phyloP scores from a whole-genome alignment of 768 basidiomycete genomes.

The Psilocybe cyanescens region DNA sequence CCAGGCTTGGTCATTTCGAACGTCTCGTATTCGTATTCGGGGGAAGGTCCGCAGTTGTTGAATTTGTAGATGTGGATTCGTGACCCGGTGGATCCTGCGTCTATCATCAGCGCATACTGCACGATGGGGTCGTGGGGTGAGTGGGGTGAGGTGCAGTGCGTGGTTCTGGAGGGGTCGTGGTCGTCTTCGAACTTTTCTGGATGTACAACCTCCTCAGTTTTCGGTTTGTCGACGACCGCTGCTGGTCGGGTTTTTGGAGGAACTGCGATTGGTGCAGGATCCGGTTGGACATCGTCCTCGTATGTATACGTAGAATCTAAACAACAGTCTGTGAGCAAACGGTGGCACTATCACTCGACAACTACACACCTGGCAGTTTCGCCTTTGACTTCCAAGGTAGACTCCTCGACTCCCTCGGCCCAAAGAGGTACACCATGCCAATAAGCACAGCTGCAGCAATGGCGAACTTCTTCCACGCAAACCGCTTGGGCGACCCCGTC shows the following conservation, averaged over 20 bases:
- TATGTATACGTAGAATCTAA: slow-evolving; percentile 6
- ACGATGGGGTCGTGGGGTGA: slow-evolving; percentile 59
- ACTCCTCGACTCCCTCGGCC: slow-evolving; percentile 44
- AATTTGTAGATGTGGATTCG: slow-evolving; percentile 99
- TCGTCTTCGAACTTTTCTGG: slow-evolving; percentile 59
- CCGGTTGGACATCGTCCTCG: slow-evolving; percentile 14
- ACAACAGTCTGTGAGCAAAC: too few species aligned
- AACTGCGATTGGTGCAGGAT: neutral
- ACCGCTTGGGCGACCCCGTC: slow-evolving; percentile 26
- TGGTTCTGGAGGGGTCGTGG: slow-evolving; percentile 67
- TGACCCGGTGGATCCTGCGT: slow-evolving; percentile 97
- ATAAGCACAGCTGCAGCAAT: slow-evolving; percentile 60
- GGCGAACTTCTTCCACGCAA: slow-evolving; percentile 71
- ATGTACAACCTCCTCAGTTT: slow-evolving; percentile 12
- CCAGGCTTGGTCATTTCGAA: slow-evolving; percentile 86
- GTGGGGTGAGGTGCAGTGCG: slow-evolving; percentile 67
- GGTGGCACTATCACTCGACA: neutral
- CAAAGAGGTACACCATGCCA: slow-evolving; percentile 68
- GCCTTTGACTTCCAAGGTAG: slow-evolving; percentile 22
- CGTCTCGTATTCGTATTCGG: slow-evolving; percentile 90
- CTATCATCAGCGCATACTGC: slow-evolving; percentile 96
- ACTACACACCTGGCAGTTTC: slow-evolving; percentile 13
- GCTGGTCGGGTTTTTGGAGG: neutral
- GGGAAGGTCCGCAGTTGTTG: slow-evolving; percentile 81
- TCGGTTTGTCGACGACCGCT: slow-evolving; percentile 6